These are phyloP conservation scores for Rhodotorula toruloides DNA, from an alignment of 768 basidiomycete species.

Conservation along the genomic window DNA sequence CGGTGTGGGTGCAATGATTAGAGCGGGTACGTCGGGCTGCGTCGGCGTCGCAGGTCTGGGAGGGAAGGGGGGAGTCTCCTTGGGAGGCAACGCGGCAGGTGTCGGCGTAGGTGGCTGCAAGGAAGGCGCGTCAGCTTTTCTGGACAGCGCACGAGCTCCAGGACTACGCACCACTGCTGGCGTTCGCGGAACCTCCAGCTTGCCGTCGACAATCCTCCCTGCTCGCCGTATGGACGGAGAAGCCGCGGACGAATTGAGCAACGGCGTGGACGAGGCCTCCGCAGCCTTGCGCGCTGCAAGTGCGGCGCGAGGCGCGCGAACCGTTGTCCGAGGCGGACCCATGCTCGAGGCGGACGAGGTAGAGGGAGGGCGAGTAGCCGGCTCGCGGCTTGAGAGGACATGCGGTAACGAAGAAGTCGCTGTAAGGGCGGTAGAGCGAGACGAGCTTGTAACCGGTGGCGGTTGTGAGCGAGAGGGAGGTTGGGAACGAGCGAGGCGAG, in stretches of 20 bases:
- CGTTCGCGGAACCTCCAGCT: not conserved
- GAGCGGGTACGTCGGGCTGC: no score
- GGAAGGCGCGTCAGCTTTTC: no score
- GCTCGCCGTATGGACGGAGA: not conserved
- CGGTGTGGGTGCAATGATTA: not conserved
- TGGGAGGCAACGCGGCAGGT: no score
- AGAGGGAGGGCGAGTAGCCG: not conserved
- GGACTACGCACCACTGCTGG: not conserved
- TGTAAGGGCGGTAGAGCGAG: not conserved
- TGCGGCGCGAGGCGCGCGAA: conserved; percentile 3
- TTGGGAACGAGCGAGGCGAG: not conserved
- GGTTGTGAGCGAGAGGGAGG: not conserved
- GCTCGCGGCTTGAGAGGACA: not conserved
- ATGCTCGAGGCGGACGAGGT: not conserved
- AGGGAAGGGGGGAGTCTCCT: no score
- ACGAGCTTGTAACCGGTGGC: not conserved
- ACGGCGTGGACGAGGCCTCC: not conserved
- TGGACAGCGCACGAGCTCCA: no score
- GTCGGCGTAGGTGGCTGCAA: not conserved
- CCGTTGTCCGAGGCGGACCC: not conserved
- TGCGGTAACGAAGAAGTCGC: not conserved
- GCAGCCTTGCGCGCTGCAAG: not conserved
- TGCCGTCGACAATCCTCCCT: not conserved
- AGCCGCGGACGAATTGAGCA: not conserved
- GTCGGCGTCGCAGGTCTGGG: no score